Evolutionary conservation across 768 basidiomycete species (phyloP).

Genomic region (Fistulinella prunicolor): DNA sequence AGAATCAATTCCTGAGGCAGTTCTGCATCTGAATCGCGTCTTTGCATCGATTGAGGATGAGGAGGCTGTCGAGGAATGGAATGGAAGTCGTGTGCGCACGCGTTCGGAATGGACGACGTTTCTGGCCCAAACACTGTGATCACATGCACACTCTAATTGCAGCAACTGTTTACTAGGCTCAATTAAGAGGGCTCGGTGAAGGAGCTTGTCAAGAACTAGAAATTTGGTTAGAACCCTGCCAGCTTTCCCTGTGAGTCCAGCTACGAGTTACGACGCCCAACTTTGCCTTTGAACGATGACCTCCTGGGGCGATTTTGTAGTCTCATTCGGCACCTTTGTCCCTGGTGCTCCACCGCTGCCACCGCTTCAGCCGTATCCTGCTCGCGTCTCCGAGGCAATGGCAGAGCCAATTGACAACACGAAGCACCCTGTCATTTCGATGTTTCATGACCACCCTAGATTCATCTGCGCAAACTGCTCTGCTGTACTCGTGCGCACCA

Average conservation of each 20-base stretch:
- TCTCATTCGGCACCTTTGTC: slow-evolving; percentile 11
- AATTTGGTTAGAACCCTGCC: too few relatives aligned
- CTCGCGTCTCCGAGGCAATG: slow-evolving; percentile 10
- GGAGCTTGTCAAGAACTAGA: neutral
- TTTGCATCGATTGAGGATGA: slow-evolving; percentile 18
- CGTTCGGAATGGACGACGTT: too few relatives aligned
- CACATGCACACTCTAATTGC: too few relatives aligned
- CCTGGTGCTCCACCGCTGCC: neutral
- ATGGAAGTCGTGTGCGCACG: too few relatives aligned
- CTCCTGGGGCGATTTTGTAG: slow-evolving; percentile 22
- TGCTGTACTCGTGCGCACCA: slow-evolving; percentile 58
- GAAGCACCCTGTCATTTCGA: slow-evolving; percentile 54
- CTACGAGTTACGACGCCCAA: neutral
- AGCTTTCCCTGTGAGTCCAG: slow-evolving; percentile 19
- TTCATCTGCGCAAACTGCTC: slow-evolving; percentile 70
- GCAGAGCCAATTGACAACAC: slow-evolving; percentile 39
- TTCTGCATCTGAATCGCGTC: slow-evolving; percentile 36
- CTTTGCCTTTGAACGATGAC: slow-evolving; percentile 9
- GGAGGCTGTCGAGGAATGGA: neutral
- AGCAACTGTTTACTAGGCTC: too few relatives aligned
- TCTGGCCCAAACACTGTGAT: too few relatives aligned
- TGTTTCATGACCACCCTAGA: slow-evolving; percentile 62
- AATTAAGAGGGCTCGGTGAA: slow-evolving; percentile 12
- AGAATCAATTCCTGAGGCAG: slow-evolving; percentile 66
- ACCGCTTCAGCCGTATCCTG: neutral